These are phyloP conservation scores for Rhinocladiella similis DNA, from an alignment of 2,329 filamentous ascomycete species.

Conservation along the genomic window DNA sequence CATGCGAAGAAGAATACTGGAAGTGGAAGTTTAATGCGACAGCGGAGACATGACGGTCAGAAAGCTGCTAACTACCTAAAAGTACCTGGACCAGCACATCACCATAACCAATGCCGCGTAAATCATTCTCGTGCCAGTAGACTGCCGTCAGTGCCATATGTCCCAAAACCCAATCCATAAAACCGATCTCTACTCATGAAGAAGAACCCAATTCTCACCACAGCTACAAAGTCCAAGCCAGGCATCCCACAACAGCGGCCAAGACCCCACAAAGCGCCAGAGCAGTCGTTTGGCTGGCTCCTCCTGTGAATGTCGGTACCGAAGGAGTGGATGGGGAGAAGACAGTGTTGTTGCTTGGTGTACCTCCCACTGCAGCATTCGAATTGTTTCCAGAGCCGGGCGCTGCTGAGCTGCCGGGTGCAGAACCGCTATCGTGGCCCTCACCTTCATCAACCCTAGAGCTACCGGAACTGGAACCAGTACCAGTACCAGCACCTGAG, in stretches of 20 bases:
- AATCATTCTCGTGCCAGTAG: background rate
- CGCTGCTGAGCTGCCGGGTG: slow-evolving; percentile 5
- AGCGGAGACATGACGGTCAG: background rate
- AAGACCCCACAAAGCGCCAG: slow-evolving; percentile 18
- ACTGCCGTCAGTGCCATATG: slow-evolving; percentile 3
- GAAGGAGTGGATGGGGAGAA: slow-evolving; percentile 12
- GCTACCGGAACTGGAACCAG: slow-evolving; percentile 1
- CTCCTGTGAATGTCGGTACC: slow-evolving; percentile 8
- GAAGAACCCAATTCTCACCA: background rate
- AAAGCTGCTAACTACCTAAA: slow-evolving; percentile 5
- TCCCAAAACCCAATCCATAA: background rate
- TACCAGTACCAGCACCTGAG: slow-evolving; percentile 4
- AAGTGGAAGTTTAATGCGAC: background rate
- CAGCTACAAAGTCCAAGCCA: slow-evolving; percentile 19
- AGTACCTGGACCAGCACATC: background rate
- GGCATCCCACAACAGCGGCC: slow-evolving; percentile 16
- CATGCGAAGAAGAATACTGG: background rate
- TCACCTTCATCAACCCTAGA: slow-evolving; percentile 16
- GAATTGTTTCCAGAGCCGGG: slow-evolving; percentile 1
- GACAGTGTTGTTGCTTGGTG: slow-evolving; percentile 9
- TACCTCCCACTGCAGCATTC: slow-evolving; percentile 1
- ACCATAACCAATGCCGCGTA: background rate
- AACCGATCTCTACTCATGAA: background rate
- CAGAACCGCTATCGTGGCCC: slow-evolving; percentile 18
- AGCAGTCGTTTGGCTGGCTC: slow-evolving; percentile 10